phyloP scores from a whole-genome alignment of 1,139 yeast species.

The Yarrowia galli region DNA sequence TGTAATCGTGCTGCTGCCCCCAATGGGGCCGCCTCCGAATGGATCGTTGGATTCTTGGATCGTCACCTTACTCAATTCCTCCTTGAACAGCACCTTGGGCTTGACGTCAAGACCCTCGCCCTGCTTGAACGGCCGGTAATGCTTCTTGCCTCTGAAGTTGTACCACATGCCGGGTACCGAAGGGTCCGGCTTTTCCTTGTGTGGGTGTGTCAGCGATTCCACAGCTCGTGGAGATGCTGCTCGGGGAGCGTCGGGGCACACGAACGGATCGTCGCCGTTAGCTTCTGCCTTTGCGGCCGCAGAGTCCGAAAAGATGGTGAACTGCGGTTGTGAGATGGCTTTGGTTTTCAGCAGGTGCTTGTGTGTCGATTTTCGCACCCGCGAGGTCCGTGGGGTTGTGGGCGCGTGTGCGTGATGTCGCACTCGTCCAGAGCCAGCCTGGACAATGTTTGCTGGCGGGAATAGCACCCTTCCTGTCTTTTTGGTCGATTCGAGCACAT shows the following conservation, averaged over 20 bases:
- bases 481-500: constrained; percentile 15
- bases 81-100: constrained; percentile 33
- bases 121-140: constrained; percentile 36
- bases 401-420: constrained; percentile 11
- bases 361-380: constrained; percentile 18
- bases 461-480: constrained; percentile 30
- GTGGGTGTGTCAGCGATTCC: constrained; percentile 4
- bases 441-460: constrained; percentile 31
- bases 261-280: constrained; percentile 26
- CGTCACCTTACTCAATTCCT: constrained; percentile 4
- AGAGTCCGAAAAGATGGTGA: constrained; percentile 14
- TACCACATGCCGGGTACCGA: constrained; percentile 34
- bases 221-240: background rate
- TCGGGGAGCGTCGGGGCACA: constrained; percentile 21
- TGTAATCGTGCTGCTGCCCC: background rate
- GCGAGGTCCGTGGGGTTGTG: constrained; percentile 18
- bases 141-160: constrained; percentile 30
- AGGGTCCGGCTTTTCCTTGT: constrained; percentile 24
- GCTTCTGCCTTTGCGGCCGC: constrained; percentile 19
- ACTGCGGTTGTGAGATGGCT: constrained; percentile 8
- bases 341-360: constrained; percentile 21
- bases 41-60: constrained; percentile 5
- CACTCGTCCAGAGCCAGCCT: constrained; percentile 29
- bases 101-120: constrained; percentile 27
- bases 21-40: constrained; percentile 11